These are phyloP conservation scores for Jaapia argillacea DNA, from an alignment of 768 basidiomycete species.

Conservation along the genomic window DNA sequence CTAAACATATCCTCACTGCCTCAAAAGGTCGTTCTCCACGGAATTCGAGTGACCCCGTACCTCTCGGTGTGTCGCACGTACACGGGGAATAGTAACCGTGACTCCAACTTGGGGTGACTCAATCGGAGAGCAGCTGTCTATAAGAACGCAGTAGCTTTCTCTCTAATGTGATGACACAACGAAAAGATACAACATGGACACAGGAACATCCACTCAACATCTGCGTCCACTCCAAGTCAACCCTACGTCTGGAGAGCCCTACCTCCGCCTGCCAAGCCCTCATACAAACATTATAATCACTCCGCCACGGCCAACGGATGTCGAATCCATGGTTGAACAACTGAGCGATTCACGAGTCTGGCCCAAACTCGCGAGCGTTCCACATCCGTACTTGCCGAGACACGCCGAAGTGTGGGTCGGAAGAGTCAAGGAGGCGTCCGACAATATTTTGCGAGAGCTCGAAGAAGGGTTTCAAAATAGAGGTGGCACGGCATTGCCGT, in stretches of 20 bases:
- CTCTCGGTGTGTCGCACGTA: too few relatives aligned
- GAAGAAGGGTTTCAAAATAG: too few relatives aligned
- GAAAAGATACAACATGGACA: too few relatives aligned
- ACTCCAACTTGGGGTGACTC: too few relatives aligned
- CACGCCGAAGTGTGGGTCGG: slow-evolving; percentile 29
- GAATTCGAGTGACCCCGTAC: too few relatives aligned
- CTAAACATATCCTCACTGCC: too few relatives aligned
- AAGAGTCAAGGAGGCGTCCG: slow-evolving; percentile 16
- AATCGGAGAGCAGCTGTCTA: too few relatives aligned
- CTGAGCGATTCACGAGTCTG: slow-evolving; percentile 43
- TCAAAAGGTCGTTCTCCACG: too few relatives aligned
- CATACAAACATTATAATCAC: neutral
- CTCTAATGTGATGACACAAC: too few relatives aligned
- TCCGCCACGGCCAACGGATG: slow-evolving; percentile 40
- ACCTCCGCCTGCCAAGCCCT: neutral
- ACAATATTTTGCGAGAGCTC: slow-evolving; percentile 22
- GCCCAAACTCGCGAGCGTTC: slow-evolving; percentile 34
- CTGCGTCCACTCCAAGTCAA: neutral
- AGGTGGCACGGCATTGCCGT: too few relatives aligned
- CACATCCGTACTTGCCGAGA: slow-evolving; percentile 40
- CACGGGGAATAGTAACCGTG: too few relatives aligned
- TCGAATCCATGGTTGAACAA: slow-evolving; percentile 21
- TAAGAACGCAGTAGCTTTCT: too few relatives aligned
- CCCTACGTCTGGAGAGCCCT: neutral
- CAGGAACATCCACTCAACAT: neutral